Evolutionary conservation across 768 basidiomycete genomes (phyloP).

Genomic region (Trametes villosa): DNA sequence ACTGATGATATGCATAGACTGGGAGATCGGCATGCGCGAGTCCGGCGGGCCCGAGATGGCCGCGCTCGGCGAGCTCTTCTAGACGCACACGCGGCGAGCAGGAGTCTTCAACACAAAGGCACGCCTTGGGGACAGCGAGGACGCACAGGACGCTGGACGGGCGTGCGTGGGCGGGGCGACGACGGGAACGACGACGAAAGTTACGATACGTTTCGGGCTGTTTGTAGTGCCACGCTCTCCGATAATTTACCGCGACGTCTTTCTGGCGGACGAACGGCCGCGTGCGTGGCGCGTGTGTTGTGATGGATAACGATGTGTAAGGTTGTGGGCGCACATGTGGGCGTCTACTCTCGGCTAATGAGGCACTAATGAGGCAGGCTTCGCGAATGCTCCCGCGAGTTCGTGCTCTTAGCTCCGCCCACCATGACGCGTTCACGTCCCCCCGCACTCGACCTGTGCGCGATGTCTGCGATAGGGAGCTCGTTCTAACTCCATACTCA

Average conservation of each 20-base stretch:
- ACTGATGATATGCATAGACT: constrained; percentile 54
- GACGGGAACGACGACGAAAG: neutral
- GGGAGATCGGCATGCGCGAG: constrained; percentile 94
- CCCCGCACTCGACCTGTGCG: too few species aligned
- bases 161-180: neutral
- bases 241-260: constrained; percentile 9
- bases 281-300: neutral
- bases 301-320: neutral
- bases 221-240: neutral
- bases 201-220: constrained; percentile 8
- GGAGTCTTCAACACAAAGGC: neutral
- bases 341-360: neutral
- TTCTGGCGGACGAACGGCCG: neutral
- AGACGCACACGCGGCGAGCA: constrained; percentile 27
- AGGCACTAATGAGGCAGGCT: too few species aligned
- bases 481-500: too few species aligned
- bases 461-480: too few species aligned
- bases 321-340: constrained; percentile 1
- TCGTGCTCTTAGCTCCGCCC: too few species aligned
- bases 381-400: too few species aligned
- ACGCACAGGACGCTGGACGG: neutral
- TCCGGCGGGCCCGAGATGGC: constrained; percentile 84
- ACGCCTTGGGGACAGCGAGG: too few species aligned
- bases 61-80: constrained; percentile 77
- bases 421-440: too few species aligned